Conservation (phyloP, 176 grass and related monocot species). For the Dendrocalamus sinicus region DNA sequence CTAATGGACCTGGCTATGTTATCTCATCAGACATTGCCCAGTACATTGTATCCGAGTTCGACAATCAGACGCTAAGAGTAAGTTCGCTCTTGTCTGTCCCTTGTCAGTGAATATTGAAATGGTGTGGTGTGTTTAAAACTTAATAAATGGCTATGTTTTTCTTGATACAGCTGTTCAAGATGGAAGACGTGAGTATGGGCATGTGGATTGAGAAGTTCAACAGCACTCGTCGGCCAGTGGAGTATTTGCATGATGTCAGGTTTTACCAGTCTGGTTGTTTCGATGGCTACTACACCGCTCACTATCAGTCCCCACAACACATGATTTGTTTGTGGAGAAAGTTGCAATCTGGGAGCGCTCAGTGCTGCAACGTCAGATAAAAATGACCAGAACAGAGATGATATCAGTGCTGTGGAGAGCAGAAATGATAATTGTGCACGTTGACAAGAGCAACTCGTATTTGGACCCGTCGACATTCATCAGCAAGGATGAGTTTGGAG, state of each 20-base stretch:
- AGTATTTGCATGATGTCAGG: constrained; percentile 53
- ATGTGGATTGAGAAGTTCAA: constrained; percentile 69
- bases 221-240: constrained; percentile 26
- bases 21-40: constrained; percentile 71
- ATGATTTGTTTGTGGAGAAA: constrained; percentile 67
- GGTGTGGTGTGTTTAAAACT: neutral
- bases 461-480: neutral
- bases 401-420: neutral
- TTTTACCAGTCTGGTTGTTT: constrained; percentile 62
- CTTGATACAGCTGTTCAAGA: neutral
- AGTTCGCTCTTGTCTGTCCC: constrained; percentile 6
- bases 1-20: constrained; percentile 71
- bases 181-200: constrained; percentile 49
- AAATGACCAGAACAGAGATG: neutral
- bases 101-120: neutral
- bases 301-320: constrained; percentile 62
- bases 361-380: constrained; percentile 57
- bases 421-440: neutral
- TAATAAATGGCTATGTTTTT: neutral
- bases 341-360: constrained; percentile 43
- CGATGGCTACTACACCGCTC: constrained; percentile 52
- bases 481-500: constrained; percentile 20
- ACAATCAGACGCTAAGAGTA: constrained; percentile 60
- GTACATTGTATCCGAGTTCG: constrained; percentile 63
- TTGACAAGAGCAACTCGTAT: no score